Conservation (phyloP, 2,329 filamentous ascomycete species). For the Scleromitrula shiraiana region DNA sequence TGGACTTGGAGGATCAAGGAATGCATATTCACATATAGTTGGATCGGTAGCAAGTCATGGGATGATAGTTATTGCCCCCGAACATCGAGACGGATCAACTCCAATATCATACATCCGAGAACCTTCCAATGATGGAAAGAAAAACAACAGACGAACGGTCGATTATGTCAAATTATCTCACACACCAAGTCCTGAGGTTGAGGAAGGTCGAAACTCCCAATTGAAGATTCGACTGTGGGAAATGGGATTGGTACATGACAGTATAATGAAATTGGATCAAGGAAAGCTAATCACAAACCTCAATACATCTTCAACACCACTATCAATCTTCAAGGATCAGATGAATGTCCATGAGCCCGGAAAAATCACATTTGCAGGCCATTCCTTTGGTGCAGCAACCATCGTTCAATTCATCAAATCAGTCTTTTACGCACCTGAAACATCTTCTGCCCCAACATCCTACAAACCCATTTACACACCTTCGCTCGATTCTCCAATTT, state of each 20-base stretch:
- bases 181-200: conserved; percentile 55
- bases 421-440: conserved; percentile 53
- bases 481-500: conserved; percentile 44
- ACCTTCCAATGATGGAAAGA: conserved; percentile 33
- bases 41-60: conserved; percentile 76
- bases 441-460: conserved; percentile 36
- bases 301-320: conserved; percentile 39
- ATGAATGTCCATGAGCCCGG: conserved; percentile 66
- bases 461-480: conserved; percentile 57
- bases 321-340: conserved; percentile 51
- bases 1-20: conserved; percentile 71
- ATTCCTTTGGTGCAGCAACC: conserved; percentile 74
- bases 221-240: conserved; percentile 73
- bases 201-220: conserved; percentile 61
- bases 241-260: conserved; percentile 61
- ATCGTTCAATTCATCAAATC: conserved; percentile 72
- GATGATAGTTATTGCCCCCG: conserved; percentile 70
- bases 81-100: conserved; percentile 75
- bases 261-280: conserved; percentile 56
- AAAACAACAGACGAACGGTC: conserved; percentile 27
- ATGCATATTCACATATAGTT: conserved; percentile 76
- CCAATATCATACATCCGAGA: conserved; percentile 67
- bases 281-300: conserved; percentile 44
- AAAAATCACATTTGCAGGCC: conserved; percentile 66
- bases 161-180: conserved; percentile 50